Percentiles rank a stretch among this genome's conserved stretches.
These are phyloP conservation scores for Cladorrhinum sp. DNA, from an alignment of 2,329 filamentous ascomycete genomes.

Conservation along the genomic window DNA sequence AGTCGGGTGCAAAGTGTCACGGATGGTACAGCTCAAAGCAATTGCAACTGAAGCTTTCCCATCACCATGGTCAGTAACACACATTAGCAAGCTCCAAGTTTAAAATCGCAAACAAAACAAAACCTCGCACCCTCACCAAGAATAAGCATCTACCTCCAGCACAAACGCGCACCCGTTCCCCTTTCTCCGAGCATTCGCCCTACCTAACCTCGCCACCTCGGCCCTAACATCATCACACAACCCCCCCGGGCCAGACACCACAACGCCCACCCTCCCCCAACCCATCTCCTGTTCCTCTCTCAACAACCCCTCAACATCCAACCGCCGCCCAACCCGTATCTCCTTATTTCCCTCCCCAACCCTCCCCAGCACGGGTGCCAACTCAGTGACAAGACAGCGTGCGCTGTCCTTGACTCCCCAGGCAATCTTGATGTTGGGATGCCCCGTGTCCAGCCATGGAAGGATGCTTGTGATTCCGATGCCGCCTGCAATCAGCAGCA, in stretches of 20 bases:
- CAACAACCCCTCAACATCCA: conserved; percentile 33
- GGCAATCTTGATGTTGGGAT: conserved; percentile 35
- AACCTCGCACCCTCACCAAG: no score
- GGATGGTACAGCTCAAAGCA: no score
- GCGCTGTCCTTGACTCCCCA: conserved; percentile 33
- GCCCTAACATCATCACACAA: conserved; percentile 40
- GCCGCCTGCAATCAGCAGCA: conserved; percentile 45
- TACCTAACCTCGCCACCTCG: conserved; percentile 24
- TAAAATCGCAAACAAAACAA: no score
- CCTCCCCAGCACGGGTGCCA: no score
- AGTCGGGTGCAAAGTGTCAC: no score
- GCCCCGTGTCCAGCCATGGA: conserved; percentile 33
- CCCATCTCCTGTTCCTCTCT: conserved; percentile 31
- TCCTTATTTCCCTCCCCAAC: conserved; percentile 30
- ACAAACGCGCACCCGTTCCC: no score
- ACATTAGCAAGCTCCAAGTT: no score
- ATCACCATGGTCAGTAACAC: no score
- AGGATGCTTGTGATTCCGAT: conserved; percentile 46
- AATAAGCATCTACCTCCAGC: conserved; percentile 19
- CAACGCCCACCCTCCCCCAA: conserved; percentile 34
- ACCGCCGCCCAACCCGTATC: conserved; percentile 33
- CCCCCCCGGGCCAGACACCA: conserved; percentile 39
- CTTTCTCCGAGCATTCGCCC: no score
- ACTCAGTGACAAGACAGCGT: no score
- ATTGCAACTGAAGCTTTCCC: no score